phyloP scores from a whole-genome alignment of 768 basidiomycete genomes.

The Tylopilus subfusipes region DNA sequence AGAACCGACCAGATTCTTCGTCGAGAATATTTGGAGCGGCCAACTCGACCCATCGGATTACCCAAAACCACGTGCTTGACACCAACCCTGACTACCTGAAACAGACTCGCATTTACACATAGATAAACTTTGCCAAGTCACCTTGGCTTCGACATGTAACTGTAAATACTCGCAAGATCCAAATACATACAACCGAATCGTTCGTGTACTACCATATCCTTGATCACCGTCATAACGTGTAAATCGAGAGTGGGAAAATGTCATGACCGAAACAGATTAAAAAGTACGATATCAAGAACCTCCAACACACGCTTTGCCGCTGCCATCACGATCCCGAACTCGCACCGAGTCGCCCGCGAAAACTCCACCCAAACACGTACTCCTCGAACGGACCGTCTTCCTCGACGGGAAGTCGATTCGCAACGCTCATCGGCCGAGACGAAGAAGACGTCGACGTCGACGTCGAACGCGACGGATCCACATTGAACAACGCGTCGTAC shows the following conservation, averaged over 20 bases:
- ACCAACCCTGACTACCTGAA: too few species aligned
- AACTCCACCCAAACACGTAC: slow-evolving; percentile 12
- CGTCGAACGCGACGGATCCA: slow-evolving; percentile 18
- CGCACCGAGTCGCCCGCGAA: not conserved
- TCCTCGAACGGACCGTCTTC: slow-evolving; percentile 21
- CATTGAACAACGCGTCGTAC: slow-evolving; percentile 9
- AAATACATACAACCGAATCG: slow-evolving; percentile 9
- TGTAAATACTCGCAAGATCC: slow-evolving; percentile 19
- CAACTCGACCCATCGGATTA: too few species aligned
- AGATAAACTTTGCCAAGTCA: too few species aligned
- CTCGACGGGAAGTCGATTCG: slow-evolving; percentile 18
- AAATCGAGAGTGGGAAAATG: slow-evolving; percentile 1
- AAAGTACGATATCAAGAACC: not conserved
- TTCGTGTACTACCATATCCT: not conserved
- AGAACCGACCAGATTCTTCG: too few species aligned
- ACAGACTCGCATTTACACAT: too few species aligned
- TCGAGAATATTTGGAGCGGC: too few species aligned
- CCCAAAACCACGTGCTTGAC: too few species aligned
- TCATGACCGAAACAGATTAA: not conserved
- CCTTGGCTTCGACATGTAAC: too few species aligned
- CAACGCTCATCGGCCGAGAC: slow-evolving; percentile 9
- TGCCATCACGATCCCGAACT: not conserved
- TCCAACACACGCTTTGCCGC: too few species aligned
- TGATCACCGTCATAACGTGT: slow-evolving; percentile 5
- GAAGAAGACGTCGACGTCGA: slow-evolving; percentile 12